Conservation (phyloP, 257 asterid genomes). For the Buddleja alternifolia region DNA sequence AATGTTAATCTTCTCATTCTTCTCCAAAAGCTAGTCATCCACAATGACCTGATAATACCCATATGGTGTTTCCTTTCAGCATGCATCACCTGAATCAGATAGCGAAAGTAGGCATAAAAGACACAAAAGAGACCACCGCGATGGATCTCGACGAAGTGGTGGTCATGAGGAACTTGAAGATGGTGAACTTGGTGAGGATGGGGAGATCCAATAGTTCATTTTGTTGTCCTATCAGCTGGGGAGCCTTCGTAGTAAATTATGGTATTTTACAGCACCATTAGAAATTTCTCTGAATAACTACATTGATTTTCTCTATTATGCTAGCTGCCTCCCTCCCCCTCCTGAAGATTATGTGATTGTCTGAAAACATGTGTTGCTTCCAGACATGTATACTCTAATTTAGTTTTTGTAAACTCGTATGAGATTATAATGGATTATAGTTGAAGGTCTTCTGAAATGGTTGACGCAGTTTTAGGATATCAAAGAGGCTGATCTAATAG, state of each 20-base stretch:
- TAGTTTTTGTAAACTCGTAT: conserved; percentile 1
- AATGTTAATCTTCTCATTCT: neutral
- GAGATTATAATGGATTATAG: conserved; percentile 18
- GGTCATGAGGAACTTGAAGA: conserved; percentile 94
- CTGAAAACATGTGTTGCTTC: conserved; percentile 12
- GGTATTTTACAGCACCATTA: conserved; percentile 14
- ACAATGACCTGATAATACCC: neutral
- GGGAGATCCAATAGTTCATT: conserved; percentile 73
- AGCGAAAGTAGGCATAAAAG: conserved; percentile 77
- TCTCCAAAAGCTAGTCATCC: neutral
- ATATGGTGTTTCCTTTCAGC: conserved; percentile 51
- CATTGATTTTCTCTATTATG: conserved; percentile 5
- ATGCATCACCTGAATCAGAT: conserved; percentile 91
- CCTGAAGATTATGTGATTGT: neutral
- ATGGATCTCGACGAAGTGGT: conserved; percentile 63
- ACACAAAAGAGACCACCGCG: conserved; percentile 72
- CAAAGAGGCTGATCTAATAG: neutral
- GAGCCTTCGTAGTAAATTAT: neutral
- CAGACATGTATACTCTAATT: conserved; percentile 5
- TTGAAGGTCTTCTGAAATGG: neutral
- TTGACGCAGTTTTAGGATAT: conserved; percentile 1
- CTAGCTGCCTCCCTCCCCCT: neutral
- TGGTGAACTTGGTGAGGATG: conserved; percentile 99
- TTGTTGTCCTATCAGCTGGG: conserved; percentile 9
- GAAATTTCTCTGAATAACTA: conserved; percentile 13